Base-by-base conservation (phyloP, 257 asterid genomes). In the Jacaranda mimosifolia region DNA sequence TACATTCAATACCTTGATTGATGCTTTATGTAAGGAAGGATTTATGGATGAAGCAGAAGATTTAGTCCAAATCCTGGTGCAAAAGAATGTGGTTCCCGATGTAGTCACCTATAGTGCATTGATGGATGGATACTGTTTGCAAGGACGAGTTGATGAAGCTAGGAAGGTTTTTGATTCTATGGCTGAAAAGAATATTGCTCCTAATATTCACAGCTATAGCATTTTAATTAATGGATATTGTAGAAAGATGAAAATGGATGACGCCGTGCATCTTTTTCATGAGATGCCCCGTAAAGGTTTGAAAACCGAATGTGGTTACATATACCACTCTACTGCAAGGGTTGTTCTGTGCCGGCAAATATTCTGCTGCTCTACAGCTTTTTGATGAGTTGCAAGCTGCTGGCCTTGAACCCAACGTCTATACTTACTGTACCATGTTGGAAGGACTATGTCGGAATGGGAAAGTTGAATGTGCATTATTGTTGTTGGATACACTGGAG, bases 221-320 rank as follows among this genome's bases (percentile, higher is more conserved):
- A n/a, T n/a, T n/a, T n/a, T n/a, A n/a, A n/a, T n/a, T n/a, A n/a
- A n/a, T n/a, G n/a, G n/a, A n/a, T n/a, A n/a, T n/a, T n/a, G n/a
- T n/a, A n/a, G n/a, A n/a, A n/a, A n/a, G n/a, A n/a, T n/a, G n/a
- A n/a, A n/a, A n/a, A n/a, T n/a, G n/a, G n/a, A n/a, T n/a, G n/a
- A n/a, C n/a, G n/a, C n/a, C n/a, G n/a, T n/a, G n/a, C n/a, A n/a
- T n/a, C n/a, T n/a, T n/a, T n/a, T n/a, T n/a, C n/a, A n/a, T n/a
- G 86, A 74, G 65, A 75, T 83, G 45, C 78, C 4, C 80, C 6
- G n/a, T 43, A 74, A 73, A 66, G 78, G 78, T 19, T 17, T 82
- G 1, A n/a, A 43, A 17, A 12, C 40, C 72, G 10, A 6, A 17
- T 19, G 15, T 67, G 15, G 32, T 26, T 19, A 58, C 64, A 67